Conservation (phyloP, 2,329 filamentous ascomycete genomes). For the Venturia nashicola region DNA sequence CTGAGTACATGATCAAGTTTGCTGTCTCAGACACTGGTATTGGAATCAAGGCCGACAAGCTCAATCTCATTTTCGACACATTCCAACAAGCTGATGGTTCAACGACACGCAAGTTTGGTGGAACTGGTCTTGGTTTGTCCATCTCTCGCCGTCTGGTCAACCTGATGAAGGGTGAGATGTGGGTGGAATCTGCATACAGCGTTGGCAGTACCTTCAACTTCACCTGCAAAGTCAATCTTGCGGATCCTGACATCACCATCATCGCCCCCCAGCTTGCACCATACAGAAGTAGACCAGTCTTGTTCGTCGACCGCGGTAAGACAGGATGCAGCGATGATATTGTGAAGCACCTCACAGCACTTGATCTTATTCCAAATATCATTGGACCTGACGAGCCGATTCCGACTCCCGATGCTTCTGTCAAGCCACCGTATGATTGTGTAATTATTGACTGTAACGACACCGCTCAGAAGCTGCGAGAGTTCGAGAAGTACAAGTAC, state of each 20-base stretch:
- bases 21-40: conserved; percentile 94
- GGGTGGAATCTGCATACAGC: conserved; percentile 87
- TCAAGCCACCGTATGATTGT: conserved; percentile 69
- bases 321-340: conserved; percentile 69
- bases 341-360: conserved; percentile 59
- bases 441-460: conserved; percentile 92
- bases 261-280: conserved; percentile 76
- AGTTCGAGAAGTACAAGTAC: conserved; percentile 93
- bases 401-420: conserved; percentile 36
- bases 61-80: conserved; percentile 95
- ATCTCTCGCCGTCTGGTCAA: conserved; percentile 93
- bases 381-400: conserved; percentile 65
- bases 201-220: conserved; percentile 94
- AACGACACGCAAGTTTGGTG: conserved; percentile 90
- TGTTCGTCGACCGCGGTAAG: conserved; percentile 87
- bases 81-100: conserved; percentile 98
- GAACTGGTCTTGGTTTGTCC: conserved; percentile 83
- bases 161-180: conserved; percentile 91
- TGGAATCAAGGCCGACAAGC: conserved; percentile 87
- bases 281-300: conserved; percentile 84
- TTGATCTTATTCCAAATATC: conserved; percentile 72
- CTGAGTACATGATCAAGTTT: conserved; percentile 91
- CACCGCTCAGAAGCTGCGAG: conserved; percentile 72
- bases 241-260: conserved; percentile 62
- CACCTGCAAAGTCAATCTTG: conserved; percentile 80